Conservation (phyloP, 441 rosid genomes). For the Croton laevigatus region DNA sequence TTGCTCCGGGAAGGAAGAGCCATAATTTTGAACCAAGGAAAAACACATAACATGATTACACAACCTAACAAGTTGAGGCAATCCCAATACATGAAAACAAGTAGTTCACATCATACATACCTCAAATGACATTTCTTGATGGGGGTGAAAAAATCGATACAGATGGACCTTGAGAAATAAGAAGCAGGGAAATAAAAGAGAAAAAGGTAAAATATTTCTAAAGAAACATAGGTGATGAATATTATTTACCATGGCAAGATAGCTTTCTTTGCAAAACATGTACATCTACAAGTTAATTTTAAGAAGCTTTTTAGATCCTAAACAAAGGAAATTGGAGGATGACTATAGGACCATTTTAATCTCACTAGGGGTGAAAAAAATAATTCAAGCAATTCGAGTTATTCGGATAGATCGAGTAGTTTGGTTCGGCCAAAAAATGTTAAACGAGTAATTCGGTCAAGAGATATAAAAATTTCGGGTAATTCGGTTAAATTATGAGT, state of each 20-base stretch:
- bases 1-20: neutral
- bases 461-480: too few species aligned
- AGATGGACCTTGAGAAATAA: neutral
- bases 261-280: constrained; percentile 14
- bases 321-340: constrained; percentile 21
- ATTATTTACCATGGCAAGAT: constrained; percentile 6
- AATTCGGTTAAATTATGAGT: too few species aligned
- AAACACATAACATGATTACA: neutral
- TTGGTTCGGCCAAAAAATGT: too few species aligned
- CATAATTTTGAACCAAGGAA: neutral
- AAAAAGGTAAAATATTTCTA: neutral
- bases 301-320: constrained; percentile 23
- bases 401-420: too few species aligned
- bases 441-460: too few species aligned
- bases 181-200: neutral
- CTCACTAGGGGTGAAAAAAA: too few species aligned
- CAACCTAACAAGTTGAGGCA: neutral
- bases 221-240: constrained; percentile 12
- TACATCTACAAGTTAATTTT: constrained; percentile 15
- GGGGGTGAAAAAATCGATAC: neutral
- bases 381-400: too few species aligned
- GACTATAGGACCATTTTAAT: constrained; percentile 19
- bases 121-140: neutral
- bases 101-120: too few species aligned
- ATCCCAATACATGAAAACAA: too few species aligned